Conservation (phyloP, 345 rosid genomes). For the Lumnitzera littorea region DNA sequence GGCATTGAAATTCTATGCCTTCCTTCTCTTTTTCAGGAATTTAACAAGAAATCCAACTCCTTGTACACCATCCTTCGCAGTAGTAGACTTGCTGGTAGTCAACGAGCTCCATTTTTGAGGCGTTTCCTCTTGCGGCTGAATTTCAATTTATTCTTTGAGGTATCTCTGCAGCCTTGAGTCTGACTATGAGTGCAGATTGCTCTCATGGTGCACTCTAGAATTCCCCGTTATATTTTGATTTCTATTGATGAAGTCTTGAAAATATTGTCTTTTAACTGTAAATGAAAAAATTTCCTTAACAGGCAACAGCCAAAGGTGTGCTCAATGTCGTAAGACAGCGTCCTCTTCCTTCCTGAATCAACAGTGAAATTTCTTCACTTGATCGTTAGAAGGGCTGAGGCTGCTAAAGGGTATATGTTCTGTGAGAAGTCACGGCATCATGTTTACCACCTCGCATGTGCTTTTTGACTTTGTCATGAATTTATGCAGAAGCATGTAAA, state of each 20-base stretch:
- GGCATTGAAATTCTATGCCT: constrained; percentile 4
- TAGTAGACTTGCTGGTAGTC: constrained; percentile 94
- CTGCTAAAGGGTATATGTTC: too few species aligned
- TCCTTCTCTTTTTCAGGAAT: constrained; percentile 49
- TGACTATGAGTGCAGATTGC: too few species aligned
- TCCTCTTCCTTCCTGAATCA: constrained; percentile 50
- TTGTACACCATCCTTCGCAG: constrained; percentile 82
- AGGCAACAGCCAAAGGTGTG: constrained; percentile 86
- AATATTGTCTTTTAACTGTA: neutral
- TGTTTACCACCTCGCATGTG: too few species aligned
- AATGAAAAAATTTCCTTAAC: constrained; percentile 8
- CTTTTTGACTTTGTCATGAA: too few species aligned
- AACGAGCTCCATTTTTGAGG: constrained; percentile 89
- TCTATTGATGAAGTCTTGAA: too few species aligned
- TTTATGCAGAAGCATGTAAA: too few species aligned
- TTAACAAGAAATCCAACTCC: constrained; percentile 91
- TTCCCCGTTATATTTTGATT: too few species aligned
- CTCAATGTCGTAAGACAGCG: constrained; percentile 77
- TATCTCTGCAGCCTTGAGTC: constrained; percentile 5
- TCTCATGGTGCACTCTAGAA: too few species aligned
- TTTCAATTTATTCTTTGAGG: constrained; percentile 92
- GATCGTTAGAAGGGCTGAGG: neutral
- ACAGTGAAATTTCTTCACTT: constrained; percentile 9
- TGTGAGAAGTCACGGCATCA: too few species aligned
- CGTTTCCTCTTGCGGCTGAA: constrained; percentile 89